A percentile compares a stretch with the other conserved stretches of the same genome.
These are phyloP conservation scores for Mycena polygramma DNA, from an alignment of 768 basidiomycete genomes.

Conservation along the genomic window DNA sequence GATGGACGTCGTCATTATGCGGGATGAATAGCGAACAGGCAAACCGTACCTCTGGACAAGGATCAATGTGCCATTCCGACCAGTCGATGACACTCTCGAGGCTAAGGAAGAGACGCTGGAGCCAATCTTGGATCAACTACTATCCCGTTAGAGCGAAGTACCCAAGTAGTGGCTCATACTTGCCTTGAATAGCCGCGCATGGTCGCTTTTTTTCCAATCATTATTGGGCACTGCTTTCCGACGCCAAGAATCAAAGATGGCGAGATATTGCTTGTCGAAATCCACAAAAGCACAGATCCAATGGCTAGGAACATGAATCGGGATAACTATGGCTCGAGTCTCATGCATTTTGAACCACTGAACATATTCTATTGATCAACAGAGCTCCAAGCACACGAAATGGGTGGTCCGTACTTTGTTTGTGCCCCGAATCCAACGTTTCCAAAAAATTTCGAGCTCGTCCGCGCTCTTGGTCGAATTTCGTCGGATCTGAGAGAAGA, in stretches of 20 bases:
- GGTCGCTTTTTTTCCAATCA: neutral
- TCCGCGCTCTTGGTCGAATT: neutral
- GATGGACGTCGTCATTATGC: too few relatives aligned
- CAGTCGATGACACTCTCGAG: constrained; percentile 8
- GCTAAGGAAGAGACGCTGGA: constrained; percentile 9
- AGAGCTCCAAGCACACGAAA: too few relatives aligned
- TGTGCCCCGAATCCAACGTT: neutral
- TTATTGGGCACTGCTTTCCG: neutral
- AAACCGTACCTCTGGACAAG: constrained; percentile 12
- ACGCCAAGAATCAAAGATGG: constrained; percentile 3
- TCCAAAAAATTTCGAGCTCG: neutral
- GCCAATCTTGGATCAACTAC: constrained; percentile 9
- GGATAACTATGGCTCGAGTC: neutral
- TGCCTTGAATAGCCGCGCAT: constrained; percentile 1
- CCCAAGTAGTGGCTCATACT: neutral
- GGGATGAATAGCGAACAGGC: neutral
- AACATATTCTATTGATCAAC: neutral
- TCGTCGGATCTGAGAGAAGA: neutral
- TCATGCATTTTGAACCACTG: constrained; percentile 18
- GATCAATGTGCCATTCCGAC: constrained; percentile 5
- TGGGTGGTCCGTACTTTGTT: neutral
- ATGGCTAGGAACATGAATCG: neutral
- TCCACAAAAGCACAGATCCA: neutral
- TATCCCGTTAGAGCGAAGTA: neutral
- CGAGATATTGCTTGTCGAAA: neutral